Conservation (phyloP, 2,329 filamentous ascomycete species). For the Beauveria bassiana region DNA sequence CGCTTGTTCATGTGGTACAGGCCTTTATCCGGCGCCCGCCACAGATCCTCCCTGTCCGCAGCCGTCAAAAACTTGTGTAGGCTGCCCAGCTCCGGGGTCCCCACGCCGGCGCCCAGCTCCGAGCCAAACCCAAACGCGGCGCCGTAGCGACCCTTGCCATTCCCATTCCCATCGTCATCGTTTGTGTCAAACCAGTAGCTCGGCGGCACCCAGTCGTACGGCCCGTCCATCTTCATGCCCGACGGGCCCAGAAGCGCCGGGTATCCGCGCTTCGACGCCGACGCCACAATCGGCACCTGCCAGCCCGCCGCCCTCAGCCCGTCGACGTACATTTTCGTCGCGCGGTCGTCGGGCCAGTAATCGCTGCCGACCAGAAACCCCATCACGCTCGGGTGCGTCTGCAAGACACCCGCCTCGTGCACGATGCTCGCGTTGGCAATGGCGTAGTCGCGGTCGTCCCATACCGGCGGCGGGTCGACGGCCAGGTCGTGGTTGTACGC, state of each 20-base stretch:
- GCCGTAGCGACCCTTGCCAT: constrained; percentile 32
- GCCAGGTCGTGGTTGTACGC: constrained; percentile 47
- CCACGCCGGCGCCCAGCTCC: constrained; percentile 54
- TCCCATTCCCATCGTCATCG: constrained; percentile 17
- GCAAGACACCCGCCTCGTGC: constrained; percentile 53
- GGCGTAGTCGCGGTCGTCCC: constrained; percentile 46
- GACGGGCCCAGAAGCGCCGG: constrained; percentile 43
- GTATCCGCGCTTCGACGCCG: constrained; percentile 47
- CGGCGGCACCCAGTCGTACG: constrained; percentile 59
- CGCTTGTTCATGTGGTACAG: constrained; percentile 54
- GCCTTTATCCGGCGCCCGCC: constrained; percentile 43
- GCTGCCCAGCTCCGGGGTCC: constrained; percentile 49
- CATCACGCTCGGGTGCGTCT: constrained; percentile 51
- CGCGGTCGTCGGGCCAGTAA: constrained; percentile 53
- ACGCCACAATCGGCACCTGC: constrained; percentile 49
- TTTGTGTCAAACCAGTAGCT: constrained; percentile 53
- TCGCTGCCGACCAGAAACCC: constrained; percentile 54
- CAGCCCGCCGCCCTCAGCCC: constrained; percentile 44
- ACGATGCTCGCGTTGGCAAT: constrained; percentile 47
- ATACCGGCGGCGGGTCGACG: constrained; percentile 29
- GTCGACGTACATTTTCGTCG: constrained; percentile 44
- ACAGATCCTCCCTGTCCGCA: constrained; percentile 46
- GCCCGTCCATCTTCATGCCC: constrained; percentile 59
- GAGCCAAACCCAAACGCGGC: constrained; percentile 57
- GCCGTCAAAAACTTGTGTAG: constrained; percentile 45